Base-by-base conservation (phyloP, 768 basidiomycete genomes). In the Boletales sp. region DNA sequence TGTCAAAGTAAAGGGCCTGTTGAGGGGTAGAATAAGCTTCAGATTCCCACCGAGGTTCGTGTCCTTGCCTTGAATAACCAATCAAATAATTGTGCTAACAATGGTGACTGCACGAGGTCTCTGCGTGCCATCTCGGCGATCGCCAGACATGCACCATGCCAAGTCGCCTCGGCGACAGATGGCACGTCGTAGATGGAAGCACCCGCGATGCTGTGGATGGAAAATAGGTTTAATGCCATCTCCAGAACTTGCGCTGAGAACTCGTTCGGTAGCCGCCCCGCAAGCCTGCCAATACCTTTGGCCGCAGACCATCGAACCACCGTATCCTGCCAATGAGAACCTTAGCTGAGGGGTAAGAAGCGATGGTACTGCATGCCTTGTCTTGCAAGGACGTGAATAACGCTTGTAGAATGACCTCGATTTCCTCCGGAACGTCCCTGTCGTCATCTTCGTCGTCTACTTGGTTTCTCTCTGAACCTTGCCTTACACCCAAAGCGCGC, bases 121-220 rank as follows among this genome's bases (percentile, higher is more conserved):
- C 93, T 74, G 41, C 96, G 80, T 35, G 91, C 88, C 73, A 96
- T 80, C 71, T 98, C 95, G 17, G 95, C 95, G 55, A 90, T 84
- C 14, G 92, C 91, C 31, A 98, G 75, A 63, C 86, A 92, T 12
- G 91, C 87, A 5, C 96, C 96, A 69, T 99, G 96, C 93, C 94
- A 96, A 45, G 88, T 89, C 52, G 79, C 77, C 68, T 97, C 94
- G 25, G 93, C 88, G 43, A 84, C 72, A 10, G 87, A 76, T 33
- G 86, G 83, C 58, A 90, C 74, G 61, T 88, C 87, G 59, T 86
- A 86, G 39, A 87, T 61, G 50, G 72, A 78, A 13, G 82, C 81
- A 8, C 78, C 82, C 19, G 76, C 78, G 9, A 84, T 67, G 19
- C 83, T 84, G 63, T 90, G 90, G 43, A 88, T 83, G 8, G 76